Evolutionary conservation across 805 yeast species (phyloP).

Genomic region (Candida wancherniae): DNA sequence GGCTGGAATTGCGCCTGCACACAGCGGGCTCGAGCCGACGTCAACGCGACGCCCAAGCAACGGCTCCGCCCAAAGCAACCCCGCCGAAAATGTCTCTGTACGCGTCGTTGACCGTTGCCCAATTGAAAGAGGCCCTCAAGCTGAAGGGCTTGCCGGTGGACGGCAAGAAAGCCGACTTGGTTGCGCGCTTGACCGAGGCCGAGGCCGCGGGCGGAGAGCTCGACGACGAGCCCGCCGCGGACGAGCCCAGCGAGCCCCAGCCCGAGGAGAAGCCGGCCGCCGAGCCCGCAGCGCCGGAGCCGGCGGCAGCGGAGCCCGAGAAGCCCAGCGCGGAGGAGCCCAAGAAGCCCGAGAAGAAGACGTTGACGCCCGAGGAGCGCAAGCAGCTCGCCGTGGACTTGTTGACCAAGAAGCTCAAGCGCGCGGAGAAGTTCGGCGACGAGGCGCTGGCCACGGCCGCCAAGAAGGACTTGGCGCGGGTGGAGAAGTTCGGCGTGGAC

Average conservation of each 20-base stretch:
- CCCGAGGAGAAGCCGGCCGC: slow-evolving; percentile 10
- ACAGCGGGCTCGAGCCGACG: not conserved
- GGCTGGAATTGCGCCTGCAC: not conserved
- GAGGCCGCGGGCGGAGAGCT: slow-evolving; percentile 29
- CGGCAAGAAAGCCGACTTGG: slow-evolving; percentile 79
- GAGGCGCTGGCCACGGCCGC: slow-evolving; percentile 52
- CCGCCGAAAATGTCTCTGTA: slow-evolving; percentile 44
- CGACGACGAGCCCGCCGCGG: slow-evolving; percentile 1
- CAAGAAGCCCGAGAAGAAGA: slow-evolving; percentile 32
- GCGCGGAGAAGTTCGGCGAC: slow-evolving; percentile 77
- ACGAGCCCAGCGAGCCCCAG: slow-evolving; percentile 2
- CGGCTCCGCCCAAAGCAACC: not conserved
- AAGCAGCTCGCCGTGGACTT: slow-evolving; percentile 64
- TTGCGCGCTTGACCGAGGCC: slow-evolving; percentile 57
- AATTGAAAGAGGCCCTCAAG: slow-evolving; percentile 74
- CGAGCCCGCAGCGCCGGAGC: slow-evolving; percentile 11
- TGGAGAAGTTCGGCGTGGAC: slow-evolving; percentile 82
- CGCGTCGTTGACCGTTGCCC: slow-evolving; percentile 71
- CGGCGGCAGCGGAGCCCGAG: not conserved
- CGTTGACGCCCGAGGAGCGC: slow-evolving; percentile 61
- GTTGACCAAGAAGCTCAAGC: slow-evolving; percentile 58
- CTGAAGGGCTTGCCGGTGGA: slow-evolving; percentile 58
- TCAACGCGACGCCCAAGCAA: not conserved
- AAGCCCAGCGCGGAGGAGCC: slow-evolving; percentile 8
- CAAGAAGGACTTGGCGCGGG: slow-evolving; percentile 60